Evolutionary conservation across 371 early-diverging fungal species (phyloP), one percentile per base, ranked within the genome.

Genomic region (Mortierella sp.): DNA sequence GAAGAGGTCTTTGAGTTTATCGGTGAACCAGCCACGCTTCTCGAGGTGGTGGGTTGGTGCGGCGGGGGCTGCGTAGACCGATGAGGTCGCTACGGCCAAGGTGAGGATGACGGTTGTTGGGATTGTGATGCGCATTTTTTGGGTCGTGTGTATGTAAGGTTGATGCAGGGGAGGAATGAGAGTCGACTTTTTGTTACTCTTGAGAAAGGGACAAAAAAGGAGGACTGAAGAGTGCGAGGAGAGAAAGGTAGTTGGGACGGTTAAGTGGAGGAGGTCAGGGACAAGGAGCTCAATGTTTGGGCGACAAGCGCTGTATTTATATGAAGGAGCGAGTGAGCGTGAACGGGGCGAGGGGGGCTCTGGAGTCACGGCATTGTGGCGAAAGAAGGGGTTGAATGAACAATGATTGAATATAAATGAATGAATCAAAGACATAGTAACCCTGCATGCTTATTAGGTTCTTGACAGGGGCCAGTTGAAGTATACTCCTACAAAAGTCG

Each of bases 21-120:
- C 86, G 40, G 77, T 48, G 43, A 79, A 75, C 61, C 72, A 72
- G 50, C 86, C 86, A 46, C 86, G 76, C 86, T 86, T 86, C 44
- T 86, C 86, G 24, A 86, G 67, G 4, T 80, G 75, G 46, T 59
- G 37, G 1, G 48, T 59, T 16, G 79, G 77, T 4, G 73, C 75
- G 21, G 73, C 67, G 13, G 86, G 86, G 9, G 80, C 86, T 9
- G 86, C 86, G 37, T 72, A 86, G 71, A 86, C 80, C 0, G 86
- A 24, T 8, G 82, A 74, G 8, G 86, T 48, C 16, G 50, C 86
- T 10, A 73, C 86, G 21, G 74, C 76, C 46, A 86, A 71, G 13
- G 86, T 82, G 34, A 86, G 77, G 9, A 86, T 77, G n/a, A 86
- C 70, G 55, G 82, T 70, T 31, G 86, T 64, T 43, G 86, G 73